A percentile compares a stretch with the other conserved stretches of the same genome.
Evolutionary conservation across 306 rosid genomes (phyloP).

Genomic region (Chamaecrista fasciculata): DNA sequence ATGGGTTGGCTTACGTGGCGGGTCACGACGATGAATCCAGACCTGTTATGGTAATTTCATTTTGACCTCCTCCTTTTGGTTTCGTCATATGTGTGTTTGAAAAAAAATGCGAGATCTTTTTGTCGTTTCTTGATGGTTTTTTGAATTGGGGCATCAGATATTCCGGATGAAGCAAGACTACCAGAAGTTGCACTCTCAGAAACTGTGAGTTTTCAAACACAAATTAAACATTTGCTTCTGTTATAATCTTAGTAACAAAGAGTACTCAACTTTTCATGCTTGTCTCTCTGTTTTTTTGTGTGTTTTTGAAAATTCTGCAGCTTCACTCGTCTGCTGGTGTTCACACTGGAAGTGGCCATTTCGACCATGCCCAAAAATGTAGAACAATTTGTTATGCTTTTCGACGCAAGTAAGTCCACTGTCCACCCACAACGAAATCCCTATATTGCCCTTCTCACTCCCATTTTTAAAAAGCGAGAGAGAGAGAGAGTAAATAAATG

Average conservation of each 20-base stretch:
- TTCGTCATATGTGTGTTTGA: background rate
- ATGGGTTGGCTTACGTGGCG: slow-evolving; percentile 85
- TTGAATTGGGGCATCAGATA: slow-evolving; percentile 50
- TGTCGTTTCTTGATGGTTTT: background rate
- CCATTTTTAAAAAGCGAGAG: slow-evolving; percentile 10
- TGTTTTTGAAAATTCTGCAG: slow-evolving; percentile 34
- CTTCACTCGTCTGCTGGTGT: slow-evolving; percentile 81
- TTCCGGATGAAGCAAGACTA: slow-evolving; percentile 93
- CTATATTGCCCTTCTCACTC: slow-evolving; percentile 17
- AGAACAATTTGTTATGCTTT: slow-evolving; percentile 75
- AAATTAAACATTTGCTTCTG: background rate
- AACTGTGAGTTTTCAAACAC: slow-evolving; percentile 60
- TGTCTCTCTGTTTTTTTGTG: background rate
- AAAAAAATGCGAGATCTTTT: background rate
- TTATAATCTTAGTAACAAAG: too few relatives aligned
- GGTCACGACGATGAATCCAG: slow-evolving; percentile 93
- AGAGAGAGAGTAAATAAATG: slow-evolving; percentile 28
- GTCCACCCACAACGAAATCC: too few relatives aligned
- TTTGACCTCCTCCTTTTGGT: background rate
- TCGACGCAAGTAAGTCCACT: slow-evolving; percentile 83
- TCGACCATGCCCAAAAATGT: slow-evolving; percentile 83
- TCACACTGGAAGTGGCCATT: slow-evolving; percentile 90
- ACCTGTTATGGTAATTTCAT: slow-evolving; percentile 72
- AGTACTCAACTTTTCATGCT: background rate
- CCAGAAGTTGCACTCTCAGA: slow-evolving; percentile 88